phyloP scores from a whole-genome alignment of 2,329 filamentous ascomycete species.

The Claviceps spartinae region DNA sequence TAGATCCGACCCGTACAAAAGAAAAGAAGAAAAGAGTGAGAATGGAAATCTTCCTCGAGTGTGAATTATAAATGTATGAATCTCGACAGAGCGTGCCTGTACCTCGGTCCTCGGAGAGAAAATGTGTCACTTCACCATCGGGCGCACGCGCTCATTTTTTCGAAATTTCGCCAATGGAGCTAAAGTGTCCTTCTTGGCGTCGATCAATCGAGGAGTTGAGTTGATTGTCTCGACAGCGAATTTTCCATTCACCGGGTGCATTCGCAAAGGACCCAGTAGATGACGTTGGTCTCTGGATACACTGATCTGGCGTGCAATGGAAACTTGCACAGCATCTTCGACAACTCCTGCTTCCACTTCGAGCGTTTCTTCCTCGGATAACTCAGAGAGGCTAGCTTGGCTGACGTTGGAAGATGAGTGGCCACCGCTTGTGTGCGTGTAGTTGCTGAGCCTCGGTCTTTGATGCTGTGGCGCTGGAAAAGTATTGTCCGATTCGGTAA shows the following conservation, averaged over 20 bases:
- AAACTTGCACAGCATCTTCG: conserved; percentile 47
- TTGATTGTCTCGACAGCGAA: conserved; percentile 24
- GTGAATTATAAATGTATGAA: neutral
- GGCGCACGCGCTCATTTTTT: conserved; percentile 39
- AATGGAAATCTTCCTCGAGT: neutral
- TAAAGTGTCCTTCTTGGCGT: conserved; percentile 17
- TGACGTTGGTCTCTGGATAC: conserved; percentile 48
- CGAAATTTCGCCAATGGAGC: conserved; percentile 26
- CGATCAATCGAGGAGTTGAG: conserved; percentile 33
- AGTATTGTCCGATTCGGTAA: neutral
- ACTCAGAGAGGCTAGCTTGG: neutral
- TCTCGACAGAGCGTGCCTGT: no score
- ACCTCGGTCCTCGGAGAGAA: neutral
- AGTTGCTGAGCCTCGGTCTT: neutral
- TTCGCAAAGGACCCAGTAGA: conserved; percentile 41
- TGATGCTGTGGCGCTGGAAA: neutral
- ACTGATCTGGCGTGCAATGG: conserved; percentile 55
- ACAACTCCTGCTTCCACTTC: conserved; percentile 19
- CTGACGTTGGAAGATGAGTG: neutral
- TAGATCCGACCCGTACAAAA: neutral
- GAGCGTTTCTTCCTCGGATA: conserved; percentile 4
- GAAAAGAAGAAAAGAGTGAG: neutral
- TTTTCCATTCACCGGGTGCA: conserved; percentile 3
- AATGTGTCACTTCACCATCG: conserved; percentile 29
- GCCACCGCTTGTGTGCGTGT: neutral